phyloP scores from a whole-genome alignment of 306 rosid genomes.

The Echinosophora koreensis region DNA sequence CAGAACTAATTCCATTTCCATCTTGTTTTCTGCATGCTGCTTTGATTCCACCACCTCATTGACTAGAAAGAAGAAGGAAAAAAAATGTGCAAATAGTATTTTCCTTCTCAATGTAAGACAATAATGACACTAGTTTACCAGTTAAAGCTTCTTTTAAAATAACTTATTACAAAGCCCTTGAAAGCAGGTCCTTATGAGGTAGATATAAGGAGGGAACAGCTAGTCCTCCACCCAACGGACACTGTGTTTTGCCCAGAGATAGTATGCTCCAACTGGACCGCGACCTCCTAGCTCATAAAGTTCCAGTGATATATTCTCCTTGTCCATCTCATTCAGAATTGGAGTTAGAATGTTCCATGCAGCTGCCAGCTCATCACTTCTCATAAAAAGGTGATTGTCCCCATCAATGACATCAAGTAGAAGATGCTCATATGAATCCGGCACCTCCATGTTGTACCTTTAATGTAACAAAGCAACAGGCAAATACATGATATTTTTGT shows the following conservation, averaged over 20 bases:
- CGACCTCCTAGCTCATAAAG: constrained; percentile 86
- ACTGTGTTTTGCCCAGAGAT: constrained; percentile 89
- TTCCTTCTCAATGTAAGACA: neutral
- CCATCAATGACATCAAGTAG: constrained; percentile 86
- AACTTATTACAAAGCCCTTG: constrained; percentile 31
- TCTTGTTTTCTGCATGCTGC: no score
- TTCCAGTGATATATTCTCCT: constrained; percentile 69
- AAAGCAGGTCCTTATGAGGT: neutral
- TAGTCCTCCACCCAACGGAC: constrained; percentile 82
- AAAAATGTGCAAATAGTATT: no score
- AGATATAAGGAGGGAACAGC: constrained; percentile 6
- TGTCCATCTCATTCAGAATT: constrained; percentile 78
- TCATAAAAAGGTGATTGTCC: constrained; percentile 85
- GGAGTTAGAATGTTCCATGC: constrained; percentile 87
- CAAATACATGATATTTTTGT: neutral
- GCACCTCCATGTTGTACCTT: constrained; percentile 85
- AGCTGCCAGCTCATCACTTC: constrained; percentile 83
- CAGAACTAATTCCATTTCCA: no score
- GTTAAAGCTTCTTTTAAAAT: neutral
- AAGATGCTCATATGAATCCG: constrained; percentile 92
- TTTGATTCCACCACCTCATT: no score
- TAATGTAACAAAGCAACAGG: constrained; percentile 14
- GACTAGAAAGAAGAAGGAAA: no score
- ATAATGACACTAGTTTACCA: neutral
- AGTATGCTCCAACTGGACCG: constrained; percentile 89